Base-by-base conservation (phyloP, 1,284 basidiomycete species). In the Exobasidium cylindrosporum region DNA sequence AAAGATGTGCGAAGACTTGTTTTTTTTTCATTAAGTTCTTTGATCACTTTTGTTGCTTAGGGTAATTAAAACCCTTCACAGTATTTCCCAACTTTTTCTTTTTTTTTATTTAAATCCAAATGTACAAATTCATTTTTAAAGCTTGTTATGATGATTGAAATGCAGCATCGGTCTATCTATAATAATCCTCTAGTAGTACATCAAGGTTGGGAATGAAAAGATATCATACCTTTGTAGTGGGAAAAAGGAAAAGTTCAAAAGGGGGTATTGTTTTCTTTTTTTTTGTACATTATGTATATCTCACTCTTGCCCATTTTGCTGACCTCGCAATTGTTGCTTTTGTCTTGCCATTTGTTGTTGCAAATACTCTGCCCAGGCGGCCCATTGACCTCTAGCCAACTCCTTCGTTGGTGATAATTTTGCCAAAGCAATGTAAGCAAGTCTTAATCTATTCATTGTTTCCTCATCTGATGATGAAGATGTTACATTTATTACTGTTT, bases 361-460 rank as follows among this genome's bases (percentile, higher is more conserved):
- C 7, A 40, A 40, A 40, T 40, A 40, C 35, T 40, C 35, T 17
- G 35, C 35, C 53, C 53, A 55, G 14, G 24, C 30, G 4, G n/a
- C 23, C 53, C 53, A 55, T 3, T 26, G 30, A 21, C 53, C 53
- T 23, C n/a, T 2, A 6, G 23, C 40, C 17, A 55, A 24, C 21
- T 55, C 24, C 40, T 30, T 21, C 21, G 21, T 40, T 28, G 53
- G 53, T 4, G 53, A 23, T 29, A n/a, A 14, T 35, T 31, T 55
- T 11, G 24, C 53, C 31, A 55, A 44, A 14, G 31, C 30, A 31
- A 55, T 55, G 53, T 50, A 50, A 13, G 47, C 47, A 2, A 50
- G n/a, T 50, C 47, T 2, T 5, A 50, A 28, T 28, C 26, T 21
- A 26, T 50, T 26, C 47, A 50, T 28, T 4, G 26, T 7, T 17